Conservation (phyloP, 441 rosid genomes). For the Croton setiger region DNA sequence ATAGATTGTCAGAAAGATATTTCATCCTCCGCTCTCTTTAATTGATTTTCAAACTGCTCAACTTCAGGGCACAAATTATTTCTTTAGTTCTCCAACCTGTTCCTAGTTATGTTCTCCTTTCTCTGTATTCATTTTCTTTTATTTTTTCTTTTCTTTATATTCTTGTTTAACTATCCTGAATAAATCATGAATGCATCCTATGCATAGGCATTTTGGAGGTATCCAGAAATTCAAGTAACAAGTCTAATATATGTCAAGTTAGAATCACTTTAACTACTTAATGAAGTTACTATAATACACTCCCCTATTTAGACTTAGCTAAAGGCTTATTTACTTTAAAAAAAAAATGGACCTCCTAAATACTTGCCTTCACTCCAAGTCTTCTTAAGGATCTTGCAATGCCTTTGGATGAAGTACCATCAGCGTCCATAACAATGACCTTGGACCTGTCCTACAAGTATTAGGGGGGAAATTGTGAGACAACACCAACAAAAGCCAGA, state of each 20-base stretch:
- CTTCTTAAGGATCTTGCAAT: conserved; percentile 90
- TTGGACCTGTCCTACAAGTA: conserved; percentile 91
- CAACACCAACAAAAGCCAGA: conserved; percentile 20
- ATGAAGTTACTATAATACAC: neutral
- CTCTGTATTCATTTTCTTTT: neutral
- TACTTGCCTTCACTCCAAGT: conserved; percentile 76
- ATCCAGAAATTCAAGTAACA: conserved; percentile 1
- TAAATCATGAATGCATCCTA: neutral
- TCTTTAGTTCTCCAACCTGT: neutral
- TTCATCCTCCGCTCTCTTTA: neutral
- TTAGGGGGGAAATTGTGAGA: conserved; percentile 35
- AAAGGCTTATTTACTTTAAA: neutral
- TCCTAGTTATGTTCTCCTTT: neutral
- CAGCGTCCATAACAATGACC: conserved; percentile 94
- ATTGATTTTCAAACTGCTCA: neutral
- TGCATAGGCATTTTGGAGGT: neutral
- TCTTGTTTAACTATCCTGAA: neutral
- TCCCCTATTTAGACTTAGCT: conserved; percentile 4
- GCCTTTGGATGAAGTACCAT: conserved; percentile 81
- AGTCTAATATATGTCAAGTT: neutral
- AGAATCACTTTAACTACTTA: neutral
- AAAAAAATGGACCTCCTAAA: conserved; percentile 17
- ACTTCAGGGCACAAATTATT: neutral
- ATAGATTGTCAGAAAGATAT: neutral
- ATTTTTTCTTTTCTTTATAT: neutral